phyloP scores from a whole-genome alignment of 495 filamentous ascomycete genomes.

The Annulohypoxylon bovei region DNA sequence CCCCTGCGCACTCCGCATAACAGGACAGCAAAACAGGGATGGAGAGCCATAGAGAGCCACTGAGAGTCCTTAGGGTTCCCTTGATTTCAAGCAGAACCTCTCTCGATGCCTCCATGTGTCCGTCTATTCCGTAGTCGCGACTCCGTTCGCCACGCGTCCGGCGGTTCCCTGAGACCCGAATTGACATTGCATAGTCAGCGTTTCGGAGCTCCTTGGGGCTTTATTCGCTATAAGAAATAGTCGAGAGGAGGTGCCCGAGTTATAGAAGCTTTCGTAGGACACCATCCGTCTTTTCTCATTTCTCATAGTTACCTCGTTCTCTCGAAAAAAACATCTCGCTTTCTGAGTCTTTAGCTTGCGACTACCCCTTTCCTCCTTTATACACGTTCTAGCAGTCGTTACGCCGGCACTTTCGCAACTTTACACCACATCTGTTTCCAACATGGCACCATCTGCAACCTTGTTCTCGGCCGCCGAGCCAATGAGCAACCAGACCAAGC shows the following conservation, averaged over 20 bases:
- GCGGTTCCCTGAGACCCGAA: background rate
- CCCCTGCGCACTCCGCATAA: background rate
- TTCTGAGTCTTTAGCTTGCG: background rate
- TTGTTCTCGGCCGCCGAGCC: conserved; percentile 19
- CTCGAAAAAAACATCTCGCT: background rate
- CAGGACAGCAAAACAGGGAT: background rate
- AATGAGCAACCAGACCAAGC: conserved; percentile 45
- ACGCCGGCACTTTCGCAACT: background rate
- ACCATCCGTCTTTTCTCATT: background rate
- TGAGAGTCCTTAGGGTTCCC: too few relatives aligned
- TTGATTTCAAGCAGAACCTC: background rate
- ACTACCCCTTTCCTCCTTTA: background rate
- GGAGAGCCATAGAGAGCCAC: background rate
- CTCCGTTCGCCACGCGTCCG: conserved; percentile 21
- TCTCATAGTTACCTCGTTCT: background rate
- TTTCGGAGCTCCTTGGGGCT: conserved; percentile 40
- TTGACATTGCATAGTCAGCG: background rate
- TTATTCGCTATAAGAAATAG: conserved; percentile 27
- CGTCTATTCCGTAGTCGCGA: conserved; percentile 5
- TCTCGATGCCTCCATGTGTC: background rate
- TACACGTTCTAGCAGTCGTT: background rate
- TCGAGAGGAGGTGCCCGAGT: background rate
- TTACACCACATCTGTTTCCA: background rate
- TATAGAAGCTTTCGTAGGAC: background rate
- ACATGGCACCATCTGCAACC: conserved; percentile 6